Percentiles rank a stretch among this genome's conserved stretches.
phyloP scores from a whole-genome alignment of 169 alveolate species.

The Eimeria sp. region DNA sequence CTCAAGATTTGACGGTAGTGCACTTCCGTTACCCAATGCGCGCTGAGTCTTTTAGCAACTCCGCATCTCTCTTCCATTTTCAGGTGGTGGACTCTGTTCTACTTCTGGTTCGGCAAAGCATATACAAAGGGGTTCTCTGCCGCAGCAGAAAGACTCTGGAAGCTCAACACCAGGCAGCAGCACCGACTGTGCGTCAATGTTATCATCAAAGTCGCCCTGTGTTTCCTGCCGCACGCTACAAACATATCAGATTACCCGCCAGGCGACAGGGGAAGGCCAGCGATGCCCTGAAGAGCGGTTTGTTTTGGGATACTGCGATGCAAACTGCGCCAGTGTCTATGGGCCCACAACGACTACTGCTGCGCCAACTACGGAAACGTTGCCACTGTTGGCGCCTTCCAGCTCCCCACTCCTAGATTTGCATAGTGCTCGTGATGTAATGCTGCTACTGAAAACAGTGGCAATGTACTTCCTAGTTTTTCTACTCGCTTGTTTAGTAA shows the following conservation, averaged over 20 bases:
- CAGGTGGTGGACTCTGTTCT: constrained; percentile 56
- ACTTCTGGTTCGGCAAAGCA: background rate
- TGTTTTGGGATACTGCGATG: constrained; percentile 48
- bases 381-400: background rate
- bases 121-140: background rate
- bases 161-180: background rate
- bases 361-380: background rate
- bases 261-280: constrained; percentile 46
- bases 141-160: background rate
- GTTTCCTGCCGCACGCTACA: constrained; percentile 46
- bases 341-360: constrained; percentile 67
- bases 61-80: background rate
- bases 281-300: constrained; percentile 25
- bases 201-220: constrained; percentile 44
- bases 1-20: background rate
- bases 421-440: constrained; percentile 8
- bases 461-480: constrained; percentile 48
- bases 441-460: constrained; percentile 50
- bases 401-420: background rate
- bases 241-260: constrained; percentile 48
- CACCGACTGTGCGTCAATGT: constrained; percentile 23
- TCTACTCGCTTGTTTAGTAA: constrained; percentile 35
- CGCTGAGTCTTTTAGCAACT: background rate
- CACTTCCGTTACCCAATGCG: background rate
- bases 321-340: constrained; percentile 25